These are phyloP conservation scores for Sherardia arvensis DNA, from an alignment of 257 asterid genomes.

Conservation along the genomic window DNA sequence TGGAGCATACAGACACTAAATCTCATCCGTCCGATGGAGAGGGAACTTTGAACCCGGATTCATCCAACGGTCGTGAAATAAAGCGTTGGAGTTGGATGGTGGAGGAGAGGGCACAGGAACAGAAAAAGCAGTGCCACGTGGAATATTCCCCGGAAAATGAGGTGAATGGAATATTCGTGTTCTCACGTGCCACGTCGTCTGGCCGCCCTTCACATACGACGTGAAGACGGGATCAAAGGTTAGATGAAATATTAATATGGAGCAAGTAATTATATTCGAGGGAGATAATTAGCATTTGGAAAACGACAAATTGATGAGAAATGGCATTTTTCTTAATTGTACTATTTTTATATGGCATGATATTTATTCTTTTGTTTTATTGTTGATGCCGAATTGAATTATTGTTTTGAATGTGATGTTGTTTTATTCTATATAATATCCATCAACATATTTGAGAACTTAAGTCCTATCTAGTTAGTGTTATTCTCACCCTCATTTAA, in stretches of 20 bases:
- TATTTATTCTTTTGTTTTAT: too few species aligned
- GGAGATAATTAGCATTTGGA: background rate
- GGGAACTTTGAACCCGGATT: fast-evolving
- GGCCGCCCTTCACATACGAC: slow-evolving; percentile 12
- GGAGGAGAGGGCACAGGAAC: background rate
- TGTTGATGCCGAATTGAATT: background rate
- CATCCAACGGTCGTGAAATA: background rate
- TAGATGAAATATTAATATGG: background rate
- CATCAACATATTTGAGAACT: too few species aligned
- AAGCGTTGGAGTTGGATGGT: background rate
- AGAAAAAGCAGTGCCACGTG: slow-evolving; percentile 3
- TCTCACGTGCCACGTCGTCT: slow-evolving; percentile 83
- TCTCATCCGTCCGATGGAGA: background rate
- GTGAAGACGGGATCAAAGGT: slow-evolving; percentile 1
- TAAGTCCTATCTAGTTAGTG: too few species aligned
- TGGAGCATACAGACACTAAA: background rate
- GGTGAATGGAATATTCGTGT: slow-evolving; percentile 60
- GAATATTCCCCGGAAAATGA: slow-evolving; percentile 33
- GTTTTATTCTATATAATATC: too few species aligned
- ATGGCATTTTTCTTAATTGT: background rate
- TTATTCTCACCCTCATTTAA: too few species aligned
- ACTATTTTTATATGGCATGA: too few species aligned
- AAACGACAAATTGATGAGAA: background rate
- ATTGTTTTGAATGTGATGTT: background rate
- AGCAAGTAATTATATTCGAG: background rate